These are phyloP conservation scores for Tilletia indica DNA, from an alignment of 1,284 basidiomycete species.

Conservation along the genomic window DNA sequence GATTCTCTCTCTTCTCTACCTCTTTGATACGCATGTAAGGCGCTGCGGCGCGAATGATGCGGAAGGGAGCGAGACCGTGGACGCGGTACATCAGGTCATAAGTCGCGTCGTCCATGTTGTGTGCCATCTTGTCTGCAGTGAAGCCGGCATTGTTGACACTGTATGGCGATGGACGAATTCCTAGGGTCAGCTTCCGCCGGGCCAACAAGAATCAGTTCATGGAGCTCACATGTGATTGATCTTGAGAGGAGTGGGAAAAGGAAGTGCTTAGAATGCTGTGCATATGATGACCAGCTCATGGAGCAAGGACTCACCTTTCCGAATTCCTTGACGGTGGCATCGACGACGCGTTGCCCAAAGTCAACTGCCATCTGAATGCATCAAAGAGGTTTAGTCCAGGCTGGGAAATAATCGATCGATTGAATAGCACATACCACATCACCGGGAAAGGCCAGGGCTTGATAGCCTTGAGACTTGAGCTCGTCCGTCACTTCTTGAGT, in stretches of 20 bases:
- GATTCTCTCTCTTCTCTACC: conserved; percentile 63
- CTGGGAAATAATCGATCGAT: too few species aligned
- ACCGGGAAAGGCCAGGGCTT: conserved; percentile 58
- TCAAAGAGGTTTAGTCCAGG: too few species aligned
- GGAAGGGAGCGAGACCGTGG: conserved; percentile 64
- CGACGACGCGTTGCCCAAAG: conserved; percentile 75
- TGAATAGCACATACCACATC: conserved; percentile 42
- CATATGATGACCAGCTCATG: neutral
- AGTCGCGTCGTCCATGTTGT: conserved; percentile 77
- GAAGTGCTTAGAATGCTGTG: conserved; percentile 12
- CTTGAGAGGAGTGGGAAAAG: conserved; percentile 60
- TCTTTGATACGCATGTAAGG: conserved; percentile 80
- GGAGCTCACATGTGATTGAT: conserved; percentile 65
- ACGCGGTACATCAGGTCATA: conserved; percentile 75
- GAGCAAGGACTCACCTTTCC: conserved; percentile 34
- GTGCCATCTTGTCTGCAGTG: conserved; percentile 80
- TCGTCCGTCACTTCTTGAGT: conserved; percentile 33
- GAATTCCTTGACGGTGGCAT: conserved; percentile 66
- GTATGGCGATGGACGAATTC: neutral
- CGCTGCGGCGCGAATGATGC: conserved; percentile 76
- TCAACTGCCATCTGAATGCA: conserved; percentile 55
- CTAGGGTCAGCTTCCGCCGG: neutral
- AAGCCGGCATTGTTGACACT: conserved; percentile 85
- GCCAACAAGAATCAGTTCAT: neutral
- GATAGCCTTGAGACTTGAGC: conserved; percentile 71